Evolutionary conservation across 116 monocot species (phyloP), one percentile per base, ranked within the genome.

Genomic region (Trichopus zeylanicus): DNA sequence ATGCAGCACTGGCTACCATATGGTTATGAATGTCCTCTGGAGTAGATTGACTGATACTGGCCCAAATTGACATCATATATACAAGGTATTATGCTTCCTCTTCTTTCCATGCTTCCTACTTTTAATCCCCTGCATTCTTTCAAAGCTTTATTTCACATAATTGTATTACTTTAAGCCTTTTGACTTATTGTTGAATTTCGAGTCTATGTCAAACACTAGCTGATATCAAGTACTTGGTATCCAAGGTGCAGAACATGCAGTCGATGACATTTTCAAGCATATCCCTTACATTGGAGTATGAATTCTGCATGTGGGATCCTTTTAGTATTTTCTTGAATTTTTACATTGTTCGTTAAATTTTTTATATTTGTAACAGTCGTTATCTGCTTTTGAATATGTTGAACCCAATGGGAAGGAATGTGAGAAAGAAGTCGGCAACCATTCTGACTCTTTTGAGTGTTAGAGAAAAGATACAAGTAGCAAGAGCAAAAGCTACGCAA

Each of bases 361-460:
- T n/a, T 51, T 61, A 16, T 24, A 57, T 8, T 66, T 31, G 62
- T 13, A 72, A 47, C 75, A 95, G 95, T 77, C 72, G 52, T 66
- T 87, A 60, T 78, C 87, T 75, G 73, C 59, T 56, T 95, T 90
- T 81, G 81, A 87, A 48, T 84, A 79, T 75, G 78, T 87, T 70
- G 95, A 95, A 34, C 95, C 87, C 35, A 90, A 83, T 77, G 95
- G 95, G 51, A 95, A 95, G 61, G 95, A 95, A 95, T 65, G 87
- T 95, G 37, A 83, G 95, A 62, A 95, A 95, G 77, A 95, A 95
- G 66, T 83, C 70, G 18, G 95, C 90, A 75, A 87, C 87, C 22
- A 71, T 95, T 48, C 59, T 84, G 54, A 61, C 58, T 56, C 78
- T 84, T 67, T 23, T 95, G 22, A 73, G 63, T 79, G 87, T 90